Percentiles rank a stretch among this genome's conserved stretches.
phyloP scores from a whole-genome alignment of 192 early-diverging fungal species.

The Umbelopsis isabellina region DNA sequence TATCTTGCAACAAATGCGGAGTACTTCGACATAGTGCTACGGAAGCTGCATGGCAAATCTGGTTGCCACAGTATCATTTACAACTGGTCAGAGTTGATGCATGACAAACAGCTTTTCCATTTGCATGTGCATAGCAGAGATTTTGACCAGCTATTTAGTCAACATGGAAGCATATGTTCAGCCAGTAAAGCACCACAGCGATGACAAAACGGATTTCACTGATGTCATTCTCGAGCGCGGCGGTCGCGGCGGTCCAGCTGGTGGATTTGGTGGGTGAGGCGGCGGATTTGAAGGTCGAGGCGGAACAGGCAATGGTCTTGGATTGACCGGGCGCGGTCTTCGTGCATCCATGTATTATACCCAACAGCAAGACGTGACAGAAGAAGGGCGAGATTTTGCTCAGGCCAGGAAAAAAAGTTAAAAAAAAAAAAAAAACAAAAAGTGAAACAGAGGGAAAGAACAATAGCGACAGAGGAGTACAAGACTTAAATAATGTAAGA shows the following conservation, averaged over 20 bases:
- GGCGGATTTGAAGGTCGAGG: background rate
- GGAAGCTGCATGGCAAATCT: no score
- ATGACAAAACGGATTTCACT: background rate
- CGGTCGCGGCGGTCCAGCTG: background rate
- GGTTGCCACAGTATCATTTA: no score
- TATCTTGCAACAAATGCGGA: no score
- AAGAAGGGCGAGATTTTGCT: background rate
- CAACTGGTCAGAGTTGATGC: no score
- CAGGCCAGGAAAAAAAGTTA: background rate
- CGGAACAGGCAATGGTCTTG: background rate
- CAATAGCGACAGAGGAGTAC: background rate
- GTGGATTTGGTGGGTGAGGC: slow-evolving; percentile 11
- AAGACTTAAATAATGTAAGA: background rate
- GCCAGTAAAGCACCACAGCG: background rate
- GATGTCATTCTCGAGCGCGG: slow-evolving; percentile 9
- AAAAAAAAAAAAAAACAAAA: background rate
- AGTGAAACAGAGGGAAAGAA: no score
- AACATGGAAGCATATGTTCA: no score
- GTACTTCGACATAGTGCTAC: no score
- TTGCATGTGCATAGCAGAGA: no score
- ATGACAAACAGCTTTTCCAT: no score
- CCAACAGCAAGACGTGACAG: background rate
- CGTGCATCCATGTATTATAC: slow-evolving; percentile 10
- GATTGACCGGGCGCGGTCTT: slow-evolving; percentile 18
- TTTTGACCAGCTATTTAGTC: no score